These are phyloP conservation scores for Entoloma clypeatum DNA, from an alignment of 1,284 basidiomycete species.

Conservation along the genomic window DNA sequence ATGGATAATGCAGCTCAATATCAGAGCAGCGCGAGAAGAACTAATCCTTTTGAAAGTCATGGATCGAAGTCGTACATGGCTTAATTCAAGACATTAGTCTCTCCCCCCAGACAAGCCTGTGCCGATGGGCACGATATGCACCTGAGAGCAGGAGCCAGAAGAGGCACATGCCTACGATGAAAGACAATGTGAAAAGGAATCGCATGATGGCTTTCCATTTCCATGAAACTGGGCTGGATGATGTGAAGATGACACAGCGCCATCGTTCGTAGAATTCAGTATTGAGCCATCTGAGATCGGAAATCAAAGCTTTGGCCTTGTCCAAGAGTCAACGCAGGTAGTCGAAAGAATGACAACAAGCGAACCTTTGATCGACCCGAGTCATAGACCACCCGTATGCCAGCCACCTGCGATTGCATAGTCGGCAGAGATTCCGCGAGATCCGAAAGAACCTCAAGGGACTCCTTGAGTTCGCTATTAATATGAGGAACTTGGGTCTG, in stretches of 20 bases:
- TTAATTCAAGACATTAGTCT: conserved; percentile 56
- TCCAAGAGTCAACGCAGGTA: conserved; percentile 8
- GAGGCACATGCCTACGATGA: conserved; percentile 54
- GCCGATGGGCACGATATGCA: conserved; percentile 64
- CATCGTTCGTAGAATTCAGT: conserved; percentile 70
- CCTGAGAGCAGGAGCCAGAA: conserved; percentile 59
- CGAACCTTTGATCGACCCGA: conserved; percentile 62
- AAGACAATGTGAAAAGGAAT: conserved; percentile 48
- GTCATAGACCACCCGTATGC: conserved; percentile 61
- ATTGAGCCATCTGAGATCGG: conserved; percentile 66
- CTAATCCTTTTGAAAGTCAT: conserved; percentile 1
- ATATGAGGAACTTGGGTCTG: conserved; percentile 58
- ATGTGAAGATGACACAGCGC: conserved; percentile 66
- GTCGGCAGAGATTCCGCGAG: conserved; percentile 53
- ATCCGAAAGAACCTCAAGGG: conserved; percentile 48
- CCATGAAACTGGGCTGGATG: conserved; percentile 61
- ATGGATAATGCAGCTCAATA: conserved; percentile 2
- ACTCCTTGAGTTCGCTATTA: conserved; percentile 52
- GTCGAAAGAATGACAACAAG: conserved; percentile 10
- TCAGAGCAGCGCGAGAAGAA: neutral
- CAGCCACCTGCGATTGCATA: conserved; percentile 53
- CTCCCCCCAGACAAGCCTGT: conserved; percentile 73
- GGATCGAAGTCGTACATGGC: neutral
- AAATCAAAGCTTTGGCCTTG: conserved; percentile 58
- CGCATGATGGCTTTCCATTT: conserved; percentile 63